These are phyloP conservation scores for Gyrodon lividus DNA, from an alignment of 768 basidiomycete genomes.

Conservation along the genomic window DNA sequence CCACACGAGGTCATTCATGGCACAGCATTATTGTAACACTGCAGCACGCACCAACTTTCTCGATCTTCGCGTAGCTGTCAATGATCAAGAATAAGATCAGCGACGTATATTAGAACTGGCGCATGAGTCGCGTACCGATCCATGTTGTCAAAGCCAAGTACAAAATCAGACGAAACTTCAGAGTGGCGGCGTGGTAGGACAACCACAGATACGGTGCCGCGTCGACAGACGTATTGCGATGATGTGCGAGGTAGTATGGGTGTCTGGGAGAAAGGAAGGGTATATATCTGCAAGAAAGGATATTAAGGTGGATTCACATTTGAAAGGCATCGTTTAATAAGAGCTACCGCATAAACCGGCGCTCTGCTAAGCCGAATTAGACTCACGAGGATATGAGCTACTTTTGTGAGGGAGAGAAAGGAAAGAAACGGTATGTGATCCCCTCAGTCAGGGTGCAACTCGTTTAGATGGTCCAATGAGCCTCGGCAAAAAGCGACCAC, in stretches of 20 bases:
- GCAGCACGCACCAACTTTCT: conserved; percentile 88
- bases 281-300: conserved; percentile 3
- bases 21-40: conserved; percentile 3
- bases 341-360: not conserved
- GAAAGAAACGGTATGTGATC: conserved; percentile 1
- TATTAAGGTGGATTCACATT: conserved; percentile 6
- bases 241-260: not conserved
- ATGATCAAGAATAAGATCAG: conserved; percentile 23
- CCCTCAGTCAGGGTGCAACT: not conserved
- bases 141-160: conserved; percentile 19
- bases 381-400: conserved; percentile 3
- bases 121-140: conserved; percentile 30
- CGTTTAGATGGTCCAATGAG: not conserved
- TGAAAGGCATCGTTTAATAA: conserved; percentile 19
- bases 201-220: too few relatives aligned
- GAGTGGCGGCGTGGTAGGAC: not conserved
- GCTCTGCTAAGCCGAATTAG: conserved; percentile 18
- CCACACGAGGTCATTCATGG: conserved; percentile 16
- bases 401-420: not conserved
- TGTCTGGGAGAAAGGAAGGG: conserved; percentile 3
- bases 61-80: conserved; percentile 90
- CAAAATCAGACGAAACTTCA: not conserved
- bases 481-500: conserved; percentile 14
- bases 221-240: not conserved
- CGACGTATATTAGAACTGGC: conserved; percentile 3